Percentiles rank a stretch among this genome's conserved stretches.
These are phyloP conservation scores for Paramecium octaurelia DNA, from an alignment of 73 alveolate genomes.

Conservation along the genomic window DNA sequence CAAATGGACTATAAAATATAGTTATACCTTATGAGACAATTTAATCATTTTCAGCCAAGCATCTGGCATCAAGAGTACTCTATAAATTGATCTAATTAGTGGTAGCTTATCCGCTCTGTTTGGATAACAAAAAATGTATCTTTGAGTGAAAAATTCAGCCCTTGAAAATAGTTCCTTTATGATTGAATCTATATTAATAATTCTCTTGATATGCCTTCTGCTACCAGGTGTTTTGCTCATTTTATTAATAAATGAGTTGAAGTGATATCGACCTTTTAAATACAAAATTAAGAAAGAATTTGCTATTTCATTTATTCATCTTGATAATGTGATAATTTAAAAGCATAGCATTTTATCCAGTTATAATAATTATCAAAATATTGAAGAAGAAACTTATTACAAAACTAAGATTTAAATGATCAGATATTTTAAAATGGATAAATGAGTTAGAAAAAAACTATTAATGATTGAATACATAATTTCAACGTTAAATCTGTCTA, in stretches of 20 bases:
- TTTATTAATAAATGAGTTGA: not conserved
- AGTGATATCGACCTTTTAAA: not conserved
- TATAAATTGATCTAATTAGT: not conserved
- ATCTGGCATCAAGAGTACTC: not conserved
- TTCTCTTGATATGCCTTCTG: not conserved
- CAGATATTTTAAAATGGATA: too few species aligned
- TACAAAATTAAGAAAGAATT: not conserved
- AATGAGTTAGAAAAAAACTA: too few species aligned
- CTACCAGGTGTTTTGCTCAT: not conserved
- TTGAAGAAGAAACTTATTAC: too few species aligned
- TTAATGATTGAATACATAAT: too few species aligned
- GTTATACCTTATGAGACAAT: not conserved
- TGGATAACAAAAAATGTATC: not conserved
- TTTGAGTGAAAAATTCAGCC: not conserved
- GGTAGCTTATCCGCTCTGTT: not conserved
- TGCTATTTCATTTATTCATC: not conserved
- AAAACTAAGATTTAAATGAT: too few species aligned
- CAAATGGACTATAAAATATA: not conserved
- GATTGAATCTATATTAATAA: not conserved
- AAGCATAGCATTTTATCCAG: too few species aligned
- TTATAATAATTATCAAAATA: too few species aligned
- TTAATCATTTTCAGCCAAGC: not conserved
- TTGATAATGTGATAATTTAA: not conserved
- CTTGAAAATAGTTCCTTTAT: not conserved
- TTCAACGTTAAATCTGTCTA: too few species aligned